A percentile compares a stretch with the other conserved stretches of the same genome.
Evolutionary conservation across 345 rosid species (phyloP).

Genomic region (Syzygium grande): DNA sequence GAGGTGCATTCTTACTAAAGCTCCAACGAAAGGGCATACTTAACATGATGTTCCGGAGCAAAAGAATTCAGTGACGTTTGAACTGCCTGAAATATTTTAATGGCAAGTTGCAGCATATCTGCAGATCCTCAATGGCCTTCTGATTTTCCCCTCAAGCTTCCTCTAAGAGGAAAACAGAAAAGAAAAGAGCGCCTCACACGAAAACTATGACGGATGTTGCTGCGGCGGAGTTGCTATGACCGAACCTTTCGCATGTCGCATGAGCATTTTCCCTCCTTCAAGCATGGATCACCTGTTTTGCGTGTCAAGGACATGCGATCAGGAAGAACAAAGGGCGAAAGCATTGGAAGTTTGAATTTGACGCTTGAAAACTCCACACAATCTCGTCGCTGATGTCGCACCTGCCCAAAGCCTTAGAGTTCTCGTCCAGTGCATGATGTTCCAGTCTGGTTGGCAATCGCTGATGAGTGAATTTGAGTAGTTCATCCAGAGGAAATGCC

Average conservation of each 20-base stretch:
- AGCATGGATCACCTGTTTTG: not conserved
- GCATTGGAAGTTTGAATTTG: not conserved
- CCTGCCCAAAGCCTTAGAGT: not conserved
- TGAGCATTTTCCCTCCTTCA: not conserved
- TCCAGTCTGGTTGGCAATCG: not conserved
- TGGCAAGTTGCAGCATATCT: not conserved
- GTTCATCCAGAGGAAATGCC: not conserved
- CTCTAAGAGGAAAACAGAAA: not conserved
- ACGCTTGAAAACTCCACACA: not conserved
- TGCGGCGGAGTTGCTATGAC: not conserved
- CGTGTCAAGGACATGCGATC: not conserved
- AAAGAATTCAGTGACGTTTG: not conserved
- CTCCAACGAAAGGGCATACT: not conserved
- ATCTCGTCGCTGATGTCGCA: not conserved
- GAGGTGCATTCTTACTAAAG: not conserved
- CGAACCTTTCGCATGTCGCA: not conserved
- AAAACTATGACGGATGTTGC: not conserved
- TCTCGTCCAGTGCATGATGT: not conserved
- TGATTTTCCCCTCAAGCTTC: not conserved
- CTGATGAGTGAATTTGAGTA: not conserved
- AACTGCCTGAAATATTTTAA: not conserved
- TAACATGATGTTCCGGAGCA: not conserved
- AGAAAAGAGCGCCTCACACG: not conserved
- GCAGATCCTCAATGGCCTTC: not conserved
- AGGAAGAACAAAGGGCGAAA: not conserved